These are phyloP conservation scores for Leucocoprinus birnbaumii DNA, from an alignment of 768 basidiomycete species.

Conservation along the genomic window DNA sequence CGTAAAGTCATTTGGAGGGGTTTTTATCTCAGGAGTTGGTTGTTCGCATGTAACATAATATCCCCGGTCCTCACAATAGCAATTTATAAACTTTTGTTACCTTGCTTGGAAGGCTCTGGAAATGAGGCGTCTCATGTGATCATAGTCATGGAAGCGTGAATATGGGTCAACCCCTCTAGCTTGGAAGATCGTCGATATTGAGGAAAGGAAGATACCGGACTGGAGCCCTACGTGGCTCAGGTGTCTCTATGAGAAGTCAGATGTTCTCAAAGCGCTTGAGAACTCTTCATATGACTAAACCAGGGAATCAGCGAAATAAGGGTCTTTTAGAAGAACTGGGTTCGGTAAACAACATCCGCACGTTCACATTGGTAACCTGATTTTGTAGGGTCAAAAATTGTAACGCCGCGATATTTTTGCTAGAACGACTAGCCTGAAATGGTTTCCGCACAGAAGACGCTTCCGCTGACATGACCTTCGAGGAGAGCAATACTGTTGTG, in stretches of 20 bases:
- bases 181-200: not conserved
- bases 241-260: not conserved
- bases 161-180: not conserved
- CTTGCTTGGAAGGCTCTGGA: not conserved
- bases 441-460: no score
- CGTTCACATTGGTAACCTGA: no score
- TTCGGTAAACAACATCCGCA: no score
- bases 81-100: not conserved
- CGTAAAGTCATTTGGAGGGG: not conserved
- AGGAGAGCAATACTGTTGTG: not conserved
- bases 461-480: no score
- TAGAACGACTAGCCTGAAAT: no score
- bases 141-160: not conserved
- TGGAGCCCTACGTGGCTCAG: no score
- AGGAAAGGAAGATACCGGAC: not conserved
- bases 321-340: no score
- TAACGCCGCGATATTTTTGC: not conserved
- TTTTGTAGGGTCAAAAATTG: not conserved
- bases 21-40: not conserved
- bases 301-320: not conserved
- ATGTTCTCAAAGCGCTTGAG: not conserved
- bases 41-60: not conserved
- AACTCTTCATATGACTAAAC: constrained; percentile 5
- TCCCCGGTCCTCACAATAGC: not conserved
- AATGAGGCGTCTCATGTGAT: not conserved